These are phyloP conservation scores for Bimuria novae-zelandiae DNA, from an alignment of 2,329 filamentous ascomycete species.

Conservation along the genomic window DNA sequence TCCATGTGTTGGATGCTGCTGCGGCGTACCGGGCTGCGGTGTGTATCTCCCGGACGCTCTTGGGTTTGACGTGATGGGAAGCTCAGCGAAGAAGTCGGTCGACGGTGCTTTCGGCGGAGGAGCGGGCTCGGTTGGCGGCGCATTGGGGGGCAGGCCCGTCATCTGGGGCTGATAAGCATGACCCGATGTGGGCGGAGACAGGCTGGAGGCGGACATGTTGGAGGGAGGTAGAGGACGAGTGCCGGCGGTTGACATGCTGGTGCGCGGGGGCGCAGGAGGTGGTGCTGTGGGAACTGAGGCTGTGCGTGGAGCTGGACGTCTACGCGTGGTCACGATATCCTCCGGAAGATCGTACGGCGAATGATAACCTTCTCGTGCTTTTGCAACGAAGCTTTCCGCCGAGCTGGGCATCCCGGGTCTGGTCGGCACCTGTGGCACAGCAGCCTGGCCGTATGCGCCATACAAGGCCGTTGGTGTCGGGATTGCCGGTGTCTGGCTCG, in stretches of 20 bases:
- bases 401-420: constrained; percentile 57
- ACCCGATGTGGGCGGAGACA: constrained; percentile 49
- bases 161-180: constrained; percentile 42
- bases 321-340: constrained; percentile 75
- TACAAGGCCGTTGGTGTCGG: constrained; percentile 31
- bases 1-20: constrained; percentile 28
- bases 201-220: constrained; percentile 38
- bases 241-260: constrained; percentile 55
- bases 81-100: constrained; percentile 55
- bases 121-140: constrained; percentile 31
- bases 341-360: constrained; percentile 96
- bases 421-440: constrained; percentile 39
- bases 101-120: constrained; percentile 34
- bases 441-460: constrained; percentile 36
- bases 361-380: constrained; percentile 86
- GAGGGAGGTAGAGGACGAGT: constrained; percentile 31
- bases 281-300: constrained; percentile 39
- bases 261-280: constrained; percentile 61
- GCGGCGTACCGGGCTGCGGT: constrained; percentile 37
- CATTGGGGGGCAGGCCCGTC: constrained; percentile 31
- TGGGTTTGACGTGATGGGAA: constrained; percentile 51
- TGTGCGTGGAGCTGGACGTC: constrained; percentile 51
- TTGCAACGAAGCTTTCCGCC: constrained; percentile 83
- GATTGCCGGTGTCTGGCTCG: constrained; percentile 27
- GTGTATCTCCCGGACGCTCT: constrained; percentile 46